Evolutionary conservation across 306 rosid genomes (phyloP).

Genomic region (Prunus padus): DNA sequence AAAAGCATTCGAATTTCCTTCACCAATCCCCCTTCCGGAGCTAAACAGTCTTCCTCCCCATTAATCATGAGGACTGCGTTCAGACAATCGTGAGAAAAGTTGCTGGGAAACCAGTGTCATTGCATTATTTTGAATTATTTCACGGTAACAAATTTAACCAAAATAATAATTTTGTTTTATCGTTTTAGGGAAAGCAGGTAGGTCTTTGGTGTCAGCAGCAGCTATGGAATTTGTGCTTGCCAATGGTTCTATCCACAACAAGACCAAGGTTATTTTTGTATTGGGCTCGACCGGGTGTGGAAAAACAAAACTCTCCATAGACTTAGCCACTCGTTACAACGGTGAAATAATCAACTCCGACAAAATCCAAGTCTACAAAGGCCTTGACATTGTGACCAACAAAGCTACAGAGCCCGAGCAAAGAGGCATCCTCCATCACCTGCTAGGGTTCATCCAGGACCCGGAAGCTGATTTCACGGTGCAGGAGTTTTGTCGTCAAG

Average conservation of each 20-base stretch:
- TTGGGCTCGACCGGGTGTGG: not conserved
- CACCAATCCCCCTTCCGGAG: no score
- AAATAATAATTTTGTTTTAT: no score
- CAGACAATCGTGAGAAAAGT: no score
- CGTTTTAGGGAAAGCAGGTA: no score
- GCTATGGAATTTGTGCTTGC: not conserved
- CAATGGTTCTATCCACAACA: not conserved
- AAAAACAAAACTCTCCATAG: not conserved
- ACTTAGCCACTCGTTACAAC: not conserved
- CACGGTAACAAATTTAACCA: no score
- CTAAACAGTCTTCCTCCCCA: no score
- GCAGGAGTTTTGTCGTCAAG: constrained; percentile 14
- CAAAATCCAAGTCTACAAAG: constrained; percentile 32
- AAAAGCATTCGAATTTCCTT: no score
- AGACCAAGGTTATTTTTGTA: not conserved
- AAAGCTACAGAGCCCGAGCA: constrained; percentile 19
- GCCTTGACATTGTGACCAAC: constrained; percentile 36
- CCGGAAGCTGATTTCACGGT: constrained; percentile 23
- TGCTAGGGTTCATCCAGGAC: constrained; percentile 25
- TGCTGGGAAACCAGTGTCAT: no score
- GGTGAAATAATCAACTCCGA: constrained; percentile 23
- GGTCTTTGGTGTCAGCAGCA: not conserved
- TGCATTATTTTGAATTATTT: not conserved
- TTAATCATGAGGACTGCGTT: no score
- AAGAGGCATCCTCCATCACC: constrained; percentile 32